These are phyloP conservation scores for Mycena chlorophos DNA, from an alignment of 768 basidiomycete genomes.

Conservation along the genomic window DNA sequence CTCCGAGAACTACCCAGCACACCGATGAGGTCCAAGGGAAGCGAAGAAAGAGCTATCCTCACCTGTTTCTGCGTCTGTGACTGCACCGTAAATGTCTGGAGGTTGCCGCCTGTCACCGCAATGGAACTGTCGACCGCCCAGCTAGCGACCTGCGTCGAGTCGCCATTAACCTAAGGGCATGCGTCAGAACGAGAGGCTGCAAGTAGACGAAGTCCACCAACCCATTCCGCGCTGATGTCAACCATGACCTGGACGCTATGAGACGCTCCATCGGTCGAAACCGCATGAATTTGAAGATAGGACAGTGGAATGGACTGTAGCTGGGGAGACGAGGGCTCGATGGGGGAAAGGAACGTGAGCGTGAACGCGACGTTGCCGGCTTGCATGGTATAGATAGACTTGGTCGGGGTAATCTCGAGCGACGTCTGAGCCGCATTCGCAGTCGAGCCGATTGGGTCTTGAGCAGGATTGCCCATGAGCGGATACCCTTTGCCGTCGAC, in stretches of 20 bases:
- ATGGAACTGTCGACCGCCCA: not conserved
- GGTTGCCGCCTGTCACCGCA: too few relatives aligned
- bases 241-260: conserved; percentile 38
- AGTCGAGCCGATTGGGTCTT: not conserved
- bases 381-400: not conserved
- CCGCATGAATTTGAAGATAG: conserved; percentile 31
- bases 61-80: too few relatives aligned
- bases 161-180: not conserved
- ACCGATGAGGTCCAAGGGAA: too few relatives aligned
- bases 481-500: not conserved
- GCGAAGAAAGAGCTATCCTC: too few relatives aligned
- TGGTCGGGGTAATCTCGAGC: not conserved
- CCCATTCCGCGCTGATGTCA: conserved; percentile 39
- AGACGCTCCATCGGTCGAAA: conserved; percentile 30
- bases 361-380: not conserved
- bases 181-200: conserved; percentile 35
- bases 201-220: conserved; percentile 20
- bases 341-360: not conserved
- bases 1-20: not conserved
- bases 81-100: not conserved
- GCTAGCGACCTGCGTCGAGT: not conserved
- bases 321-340: not conserved
- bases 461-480: not conserved
- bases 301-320: conserved; percentile 44
- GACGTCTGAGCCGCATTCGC: not conserved